Evolutionary conservation across 2,329 filamentous ascomycete species (phyloP).

Genomic region (Didymellaceae sp.): DNA sequence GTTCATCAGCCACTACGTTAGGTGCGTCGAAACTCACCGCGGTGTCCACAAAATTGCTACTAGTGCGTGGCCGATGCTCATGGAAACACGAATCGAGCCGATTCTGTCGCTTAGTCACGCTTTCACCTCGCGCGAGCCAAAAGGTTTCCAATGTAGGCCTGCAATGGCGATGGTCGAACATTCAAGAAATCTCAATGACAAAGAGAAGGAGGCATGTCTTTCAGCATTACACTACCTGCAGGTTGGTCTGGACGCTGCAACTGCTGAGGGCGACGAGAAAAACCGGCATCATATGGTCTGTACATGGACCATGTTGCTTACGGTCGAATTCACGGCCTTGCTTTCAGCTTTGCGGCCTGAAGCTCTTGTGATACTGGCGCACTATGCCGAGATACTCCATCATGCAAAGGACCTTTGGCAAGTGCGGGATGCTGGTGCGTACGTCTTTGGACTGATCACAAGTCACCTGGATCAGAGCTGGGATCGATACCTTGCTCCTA

Average conservation of each 20-base stretch:
- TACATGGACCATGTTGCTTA: slow-evolving; percentile 48
- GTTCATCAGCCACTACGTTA: slow-evolving; percentile 41
- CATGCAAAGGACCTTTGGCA: slow-evolving; percentile 32
- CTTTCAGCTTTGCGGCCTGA: slow-evolving; percentile 49
- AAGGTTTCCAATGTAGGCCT: slow-evolving; percentile 30
- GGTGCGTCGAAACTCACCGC: slow-evolving; percentile 32
- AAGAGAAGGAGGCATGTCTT: slow-evolving; percentile 34
- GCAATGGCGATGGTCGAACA: slow-evolving; percentile 28
- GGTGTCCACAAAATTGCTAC: slow-evolving; percentile 26
- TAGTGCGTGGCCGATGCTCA: slow-evolving; percentile 34
- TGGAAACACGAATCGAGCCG: slow-evolving; percentile 34
- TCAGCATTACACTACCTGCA: slow-evolving; percentile 33
- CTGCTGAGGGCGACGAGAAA: slow-evolving; percentile 3
- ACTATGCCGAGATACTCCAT: slow-evolving; percentile 60
- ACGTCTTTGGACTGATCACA: not conserved
- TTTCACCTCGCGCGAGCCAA: slow-evolving; percentile 26
- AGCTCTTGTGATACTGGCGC: slow-evolving; percentile 57
- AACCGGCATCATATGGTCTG: slow-evolving; percentile 37
- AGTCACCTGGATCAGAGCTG: not conserved
- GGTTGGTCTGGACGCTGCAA: slow-evolving; percentile 29
- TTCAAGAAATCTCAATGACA: slow-evolving; percentile 15
- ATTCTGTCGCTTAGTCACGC: slow-evolving; percentile 26
- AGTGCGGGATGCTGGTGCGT: slow-evolving; percentile 26
- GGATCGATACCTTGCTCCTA: not conserved
- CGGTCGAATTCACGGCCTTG: slow-evolving; percentile 45